A percentile compares a stretch with the other conserved stretches of the same genome.
phyloP scores from a whole-genome alignment of 257 asterid species.

The Nicotiana knightiana region DNA sequence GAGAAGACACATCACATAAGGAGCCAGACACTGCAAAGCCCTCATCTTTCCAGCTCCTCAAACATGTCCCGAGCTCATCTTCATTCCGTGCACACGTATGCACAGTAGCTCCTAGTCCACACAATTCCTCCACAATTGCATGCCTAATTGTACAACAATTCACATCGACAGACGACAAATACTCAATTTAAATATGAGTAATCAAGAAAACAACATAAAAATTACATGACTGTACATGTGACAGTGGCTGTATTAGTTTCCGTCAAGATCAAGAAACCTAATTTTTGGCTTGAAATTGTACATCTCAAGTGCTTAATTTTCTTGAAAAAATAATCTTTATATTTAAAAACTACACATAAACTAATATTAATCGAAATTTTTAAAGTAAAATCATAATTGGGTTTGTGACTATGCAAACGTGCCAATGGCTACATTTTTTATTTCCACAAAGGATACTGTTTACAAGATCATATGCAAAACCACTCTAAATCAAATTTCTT shows the following conservation, averaged over 20 bases:
- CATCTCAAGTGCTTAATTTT: background rate
- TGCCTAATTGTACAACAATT: conserved; percentile 23
- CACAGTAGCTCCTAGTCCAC: conserved; percentile 53
- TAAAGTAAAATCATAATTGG: background rate
- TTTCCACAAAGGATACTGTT: no score
- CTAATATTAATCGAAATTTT: background rate
- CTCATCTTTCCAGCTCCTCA: conserved; percentile 44
- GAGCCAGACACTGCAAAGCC: conserved; percentile 50
- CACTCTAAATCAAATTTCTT: background rate
- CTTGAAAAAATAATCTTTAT: background rate
- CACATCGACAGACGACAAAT: background rate
- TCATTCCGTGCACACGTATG: conserved; percentile 54
- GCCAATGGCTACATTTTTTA: background rate
- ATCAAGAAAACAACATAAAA: background rate
- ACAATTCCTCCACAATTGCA: conserved; percentile 68
- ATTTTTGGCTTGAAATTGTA: background rate
- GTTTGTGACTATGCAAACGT: background rate
- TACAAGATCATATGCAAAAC: background rate
- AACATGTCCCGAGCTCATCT: conserved; percentile 41
- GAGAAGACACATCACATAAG: conserved; percentile 48
- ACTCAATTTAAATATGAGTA: background rate
- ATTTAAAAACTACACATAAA: background rate
- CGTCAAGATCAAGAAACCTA: background rate
- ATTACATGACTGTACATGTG: background rate
- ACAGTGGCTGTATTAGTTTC: background rate